Evolutionary conservation across 352 stramenopile species (phyloP).

Genomic region (Globisporangium ultimum): DNA sequence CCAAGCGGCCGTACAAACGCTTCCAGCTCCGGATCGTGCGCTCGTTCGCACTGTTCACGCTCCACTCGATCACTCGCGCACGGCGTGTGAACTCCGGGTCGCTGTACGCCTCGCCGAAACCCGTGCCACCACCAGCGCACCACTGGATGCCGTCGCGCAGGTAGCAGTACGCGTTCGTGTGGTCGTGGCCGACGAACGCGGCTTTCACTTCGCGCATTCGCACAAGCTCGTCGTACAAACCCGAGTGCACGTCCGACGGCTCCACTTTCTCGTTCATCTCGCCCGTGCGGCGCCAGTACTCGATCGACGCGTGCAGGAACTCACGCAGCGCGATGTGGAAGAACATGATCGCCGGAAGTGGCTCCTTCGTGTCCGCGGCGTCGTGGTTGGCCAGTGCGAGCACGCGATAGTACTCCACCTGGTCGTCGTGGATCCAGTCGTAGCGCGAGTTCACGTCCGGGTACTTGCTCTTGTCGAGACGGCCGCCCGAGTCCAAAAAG

Average conservation of each 20-base stretch:
- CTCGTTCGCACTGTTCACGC: slow-evolving; percentile 6
- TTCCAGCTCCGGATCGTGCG: slow-evolving; percentile 21
- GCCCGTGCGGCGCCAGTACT: background rate
- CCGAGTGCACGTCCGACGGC: background rate
- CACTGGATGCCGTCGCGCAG: slow-evolving; percentile 39
- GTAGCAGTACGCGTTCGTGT: slow-evolving; percentile 64
- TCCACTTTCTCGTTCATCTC: slow-evolving; percentile 2
- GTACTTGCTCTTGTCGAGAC: slow-evolving; percentile 23
- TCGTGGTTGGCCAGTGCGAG: slow-evolving; percentile 13
- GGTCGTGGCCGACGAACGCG: slow-evolving; percentile 55
- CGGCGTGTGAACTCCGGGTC: slow-evolving; percentile 24
- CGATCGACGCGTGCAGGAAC: slow-evolving; percentile 1
- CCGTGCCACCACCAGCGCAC: slow-evolving; percentile 53
- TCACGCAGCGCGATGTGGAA: slow-evolving; percentile 2
- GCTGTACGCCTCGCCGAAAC: slow-evolving; percentile 35
- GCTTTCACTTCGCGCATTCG: slow-evolving; percentile 27
- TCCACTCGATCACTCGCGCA: slow-evolving; percentile 31
- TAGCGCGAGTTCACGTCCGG: slow-evolving; percentile 25
- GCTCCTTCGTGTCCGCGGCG: too few relatives aligned
- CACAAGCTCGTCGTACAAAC: background rate
- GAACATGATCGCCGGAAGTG: too few relatives aligned
- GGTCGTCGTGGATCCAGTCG: slow-evolving; percentile 41
- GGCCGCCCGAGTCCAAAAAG: background rate
- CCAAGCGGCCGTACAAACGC: slow-evolving; percentile 12
- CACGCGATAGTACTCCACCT: slow-evolving; percentile 37